Evolutionary conservation across 1,139 yeast genomes (phyloP).

Genomic region (Geotrichum aggregatum): DNA sequence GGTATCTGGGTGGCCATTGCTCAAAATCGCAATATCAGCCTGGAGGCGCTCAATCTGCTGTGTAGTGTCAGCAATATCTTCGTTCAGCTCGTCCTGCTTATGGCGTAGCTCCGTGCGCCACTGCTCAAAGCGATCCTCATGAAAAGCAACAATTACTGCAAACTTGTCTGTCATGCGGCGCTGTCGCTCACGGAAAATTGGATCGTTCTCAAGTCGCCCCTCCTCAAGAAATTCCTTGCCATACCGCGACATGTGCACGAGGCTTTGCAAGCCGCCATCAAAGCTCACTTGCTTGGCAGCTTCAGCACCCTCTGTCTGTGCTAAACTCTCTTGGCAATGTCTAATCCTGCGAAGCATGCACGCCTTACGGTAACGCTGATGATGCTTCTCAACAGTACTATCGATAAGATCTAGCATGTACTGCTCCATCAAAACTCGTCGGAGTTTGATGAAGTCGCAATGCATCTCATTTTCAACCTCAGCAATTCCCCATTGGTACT

Average conservation of each 20-base stretch:
- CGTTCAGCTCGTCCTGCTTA: conserved; percentile 54
- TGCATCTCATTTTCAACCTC: conserved; percentile 63
- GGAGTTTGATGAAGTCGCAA: conserved; percentile 60
- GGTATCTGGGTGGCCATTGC: neutral
- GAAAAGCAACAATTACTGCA: conserved; percentile 47
- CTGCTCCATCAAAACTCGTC: conserved; percentile 59
- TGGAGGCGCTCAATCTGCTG: conserved; percentile 15
- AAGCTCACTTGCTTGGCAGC: conserved; percentile 26
- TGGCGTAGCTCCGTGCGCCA: conserved; percentile 60
- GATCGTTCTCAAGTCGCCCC: conserved; percentile 44
- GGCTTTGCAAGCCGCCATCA: conserved; percentile 36
- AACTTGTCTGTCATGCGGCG: conserved; percentile 46
- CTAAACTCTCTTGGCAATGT: conserved; percentile 49
- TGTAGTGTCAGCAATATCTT: conserved; percentile 44
- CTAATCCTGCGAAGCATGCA: conserved; percentile 68
- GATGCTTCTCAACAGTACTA: conserved; percentile 77
- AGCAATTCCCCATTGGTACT: conserved; percentile 69
- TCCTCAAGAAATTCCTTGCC: conserved; percentile 42
- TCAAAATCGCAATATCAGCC: conserved; percentile 15
- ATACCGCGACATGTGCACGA: conserved; percentile 42
- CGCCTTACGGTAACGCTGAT: conserved; percentile 69
- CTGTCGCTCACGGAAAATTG: conserved; percentile 48
- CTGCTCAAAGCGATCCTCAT: conserved; percentile 59
- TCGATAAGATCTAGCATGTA: conserved; percentile 71
- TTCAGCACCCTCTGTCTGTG: conserved; percentile 32